A percentile compares a stretch with the other conserved stretches of the same genome.
Evolutionary conservation across 768 basidiomycete species (phyloP).

Genomic region (Suillus subluteus): DNA sequence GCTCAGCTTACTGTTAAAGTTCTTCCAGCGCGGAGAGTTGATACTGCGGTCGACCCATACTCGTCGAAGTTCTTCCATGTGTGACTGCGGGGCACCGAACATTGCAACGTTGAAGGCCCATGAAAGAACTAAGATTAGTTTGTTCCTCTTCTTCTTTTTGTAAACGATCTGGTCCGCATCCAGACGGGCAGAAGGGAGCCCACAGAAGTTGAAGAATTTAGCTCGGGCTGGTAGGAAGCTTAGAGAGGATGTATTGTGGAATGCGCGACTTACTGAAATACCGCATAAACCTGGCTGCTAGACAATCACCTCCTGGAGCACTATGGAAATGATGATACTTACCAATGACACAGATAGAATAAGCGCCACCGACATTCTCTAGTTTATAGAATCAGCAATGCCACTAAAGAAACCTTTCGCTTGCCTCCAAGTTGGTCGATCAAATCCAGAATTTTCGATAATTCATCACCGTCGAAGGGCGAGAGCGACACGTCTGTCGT

Average conservation of each 20-base stretch:
- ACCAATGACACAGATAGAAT: constrained; percentile 11
- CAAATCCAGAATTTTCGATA: constrained; percentile 14
- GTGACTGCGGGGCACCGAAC: constrained; percentile 30
- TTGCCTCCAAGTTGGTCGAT: constrained; percentile 12
- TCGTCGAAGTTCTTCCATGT: constrained; percentile 20
- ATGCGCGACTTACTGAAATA: constrained; percentile 38
- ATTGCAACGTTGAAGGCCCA: constrained; percentile 24
- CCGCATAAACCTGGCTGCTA: constrained; percentile 46
- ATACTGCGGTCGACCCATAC: constrained; percentile 15
- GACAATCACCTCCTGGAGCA: neutral
- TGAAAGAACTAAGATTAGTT: constrained; percentile 15
- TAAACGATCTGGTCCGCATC: constrained; percentile 46
- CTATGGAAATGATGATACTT: neutral
- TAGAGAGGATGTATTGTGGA: neutral
- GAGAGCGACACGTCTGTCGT: constrained; percentile 13
- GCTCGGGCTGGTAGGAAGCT: constrained; percentile 24
- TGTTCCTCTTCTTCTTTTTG: constrained; percentile 7
- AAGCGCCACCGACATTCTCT: constrained; percentile 7
- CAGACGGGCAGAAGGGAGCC: constrained; percentile 50
- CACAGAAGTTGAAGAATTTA: constrained; percentile 49
- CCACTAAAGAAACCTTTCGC: neutral
- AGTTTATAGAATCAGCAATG: neutral
- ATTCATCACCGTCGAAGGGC: constrained; percentile 15
- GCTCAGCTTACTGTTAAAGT: constrained; percentile 9
- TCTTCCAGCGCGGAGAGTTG: constrained; percentile 16